phyloP scores from a whole-genome alignment of 2,329 filamentous ascomycete species.

The Macrophomina phaseolina region DNA sequence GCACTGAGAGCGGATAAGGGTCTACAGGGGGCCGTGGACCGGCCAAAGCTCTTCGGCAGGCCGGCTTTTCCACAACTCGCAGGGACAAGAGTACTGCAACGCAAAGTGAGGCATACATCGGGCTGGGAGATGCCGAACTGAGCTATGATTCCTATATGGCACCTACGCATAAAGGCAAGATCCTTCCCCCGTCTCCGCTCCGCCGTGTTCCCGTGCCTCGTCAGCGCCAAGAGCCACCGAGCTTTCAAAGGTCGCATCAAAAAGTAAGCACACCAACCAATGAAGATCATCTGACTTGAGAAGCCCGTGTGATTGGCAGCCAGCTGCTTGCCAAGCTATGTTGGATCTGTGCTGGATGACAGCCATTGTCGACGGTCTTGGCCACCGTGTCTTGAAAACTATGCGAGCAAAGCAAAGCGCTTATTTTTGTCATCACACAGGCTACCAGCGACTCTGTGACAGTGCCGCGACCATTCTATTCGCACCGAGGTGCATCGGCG shows the following conservation, averaged over 20 bases:
- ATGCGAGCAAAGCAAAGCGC: neutral
- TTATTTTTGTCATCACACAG: neutral
- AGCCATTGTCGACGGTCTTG: neutral
- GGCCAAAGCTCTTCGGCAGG: too few relatives aligned
- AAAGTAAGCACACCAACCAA: too few relatives aligned
- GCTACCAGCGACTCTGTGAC: neutral
- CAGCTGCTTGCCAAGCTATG: neutral
- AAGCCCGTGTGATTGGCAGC: too few relatives aligned
- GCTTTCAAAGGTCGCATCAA: neutral
- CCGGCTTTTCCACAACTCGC: too few relatives aligned
- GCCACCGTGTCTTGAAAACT: neutral
- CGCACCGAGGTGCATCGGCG: neutral
- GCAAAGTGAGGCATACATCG: too few relatives aligned
- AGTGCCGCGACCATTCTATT: neutral
- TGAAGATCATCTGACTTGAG: too few relatives aligned
- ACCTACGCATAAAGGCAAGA: neutral
- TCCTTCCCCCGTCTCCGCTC: neutral
- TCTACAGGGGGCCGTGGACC: too few relatives aligned
- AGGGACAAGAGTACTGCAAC: too few relatives aligned
- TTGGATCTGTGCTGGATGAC: neutral
- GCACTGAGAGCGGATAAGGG: too few relatives aligned
- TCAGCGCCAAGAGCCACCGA: neutral
- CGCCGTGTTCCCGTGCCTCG: neutral
- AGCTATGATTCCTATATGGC: neutral
- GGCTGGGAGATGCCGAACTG: too few relatives aligned